phyloP scores from a whole-genome alignment of 139 green algal genomes.

The Zygnema cylindricum region DNA sequence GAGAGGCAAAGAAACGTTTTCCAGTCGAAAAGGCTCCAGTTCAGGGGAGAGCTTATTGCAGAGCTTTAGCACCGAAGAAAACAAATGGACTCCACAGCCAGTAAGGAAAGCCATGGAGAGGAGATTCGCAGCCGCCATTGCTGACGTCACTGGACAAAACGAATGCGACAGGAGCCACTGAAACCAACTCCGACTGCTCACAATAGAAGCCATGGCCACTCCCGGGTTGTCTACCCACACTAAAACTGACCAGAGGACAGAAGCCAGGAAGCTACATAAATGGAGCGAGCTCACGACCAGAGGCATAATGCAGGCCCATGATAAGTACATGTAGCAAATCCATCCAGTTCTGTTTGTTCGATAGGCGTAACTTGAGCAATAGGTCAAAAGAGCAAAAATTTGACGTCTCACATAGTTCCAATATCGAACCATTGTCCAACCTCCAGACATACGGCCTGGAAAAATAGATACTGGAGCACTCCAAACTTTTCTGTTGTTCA shows the following conservation, averaged over 20 bases:
- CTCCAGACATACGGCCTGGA: slow-evolving; percentile 37
- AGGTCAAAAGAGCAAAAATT: slow-evolving; percentile 92
- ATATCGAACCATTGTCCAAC: slow-evolving; percentile 63
- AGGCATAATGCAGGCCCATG: slow-evolving; percentile 68
- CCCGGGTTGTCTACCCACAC: neutral
- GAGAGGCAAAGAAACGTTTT: neutral
- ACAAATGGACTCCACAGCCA: neutral
- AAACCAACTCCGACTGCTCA: slow-evolving; percentile 2
- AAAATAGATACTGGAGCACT: slow-evolving; percentile 18
- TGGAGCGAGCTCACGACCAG: slow-evolving; percentile 24
- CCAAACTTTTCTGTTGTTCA: slow-evolving; percentile 42
- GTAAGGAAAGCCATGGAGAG: neutral
- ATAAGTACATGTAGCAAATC: slow-evolving; percentile 68
- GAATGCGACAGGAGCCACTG: slow-evolving; percentile 13
- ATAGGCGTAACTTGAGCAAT: slow-evolving; percentile 67
- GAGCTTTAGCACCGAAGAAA: slow-evolving; percentile 22
- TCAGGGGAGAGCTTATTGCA: slow-evolving; percentile 50
- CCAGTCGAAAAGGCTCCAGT: slow-evolving; percentile 1
- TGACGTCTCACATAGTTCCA: slow-evolving; percentile 94
- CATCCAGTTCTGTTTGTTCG: slow-evolving; percentile 75
- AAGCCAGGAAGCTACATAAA: neutral
- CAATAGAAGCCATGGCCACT: neutral
- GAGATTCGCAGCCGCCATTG: slow-evolving; percentile 2
- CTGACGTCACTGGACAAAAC: neutral
- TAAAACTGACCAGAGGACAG: neutral